phyloP scores from a whole-genome alignment of 2,329 filamentous ascomycete species.

The Microcera coccophila region DNA sequence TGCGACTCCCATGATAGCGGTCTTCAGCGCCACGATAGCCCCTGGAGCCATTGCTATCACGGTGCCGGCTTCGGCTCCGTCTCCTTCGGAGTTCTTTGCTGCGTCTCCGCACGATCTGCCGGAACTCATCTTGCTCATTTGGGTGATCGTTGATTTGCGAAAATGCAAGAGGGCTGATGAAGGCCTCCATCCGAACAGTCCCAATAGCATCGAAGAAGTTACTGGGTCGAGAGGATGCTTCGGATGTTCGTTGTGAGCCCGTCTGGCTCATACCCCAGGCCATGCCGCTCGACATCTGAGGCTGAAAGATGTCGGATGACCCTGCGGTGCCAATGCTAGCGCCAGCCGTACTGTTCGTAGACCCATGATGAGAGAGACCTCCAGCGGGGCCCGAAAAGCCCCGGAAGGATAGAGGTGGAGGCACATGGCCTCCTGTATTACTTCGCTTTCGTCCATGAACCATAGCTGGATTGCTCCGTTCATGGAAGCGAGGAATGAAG shows the following conservation, averaged over 20 bases:
- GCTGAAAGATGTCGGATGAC: slow-evolving; percentile 59
- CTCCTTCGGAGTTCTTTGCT: slow-evolving; percentile 54
- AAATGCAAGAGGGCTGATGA: slow-evolving; percentile 65
- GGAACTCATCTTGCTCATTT: slow-evolving; percentile 49
- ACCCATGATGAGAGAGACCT: slow-evolving; percentile 41
- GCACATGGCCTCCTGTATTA: slow-evolving; percentile 75
- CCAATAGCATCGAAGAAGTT: slow-evolving; percentile 85
- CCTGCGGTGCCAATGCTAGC: slow-evolving; percentile 55
- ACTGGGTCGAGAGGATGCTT: slow-evolving; percentile 49
- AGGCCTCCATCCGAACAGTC: slow-evolving; percentile 95
- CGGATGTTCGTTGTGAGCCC: slow-evolving; percentile 50
- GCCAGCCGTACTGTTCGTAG: slow-evolving; percentile 55
- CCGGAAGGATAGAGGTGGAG: slow-evolving; percentile 68
- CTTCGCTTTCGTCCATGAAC: slow-evolving; percentile 80
- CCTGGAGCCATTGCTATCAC: slow-evolving; percentile 49
- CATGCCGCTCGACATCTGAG: slow-evolving; percentile 45
- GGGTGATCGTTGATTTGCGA: slow-evolving; percentile 45
- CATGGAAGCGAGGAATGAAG: slow-evolving; percentile 65
- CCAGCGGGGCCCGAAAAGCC: slow-evolving; percentile 64
- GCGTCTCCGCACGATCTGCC: slow-evolving; percentile 45
- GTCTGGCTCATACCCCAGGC: slow-evolving; percentile 45
- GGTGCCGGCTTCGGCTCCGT: slow-evolving; percentile 50
- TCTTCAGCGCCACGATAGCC: slow-evolving; percentile 47
- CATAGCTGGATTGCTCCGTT: slow-evolving; percentile 45
- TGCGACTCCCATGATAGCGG: slow-evolving; percentile 44